These are phyloP conservation scores for Colletotrichum ledebouriae DNA, from an alignment of 2,329 filamentous ascomycete species.

Conservation along the genomic window DNA sequence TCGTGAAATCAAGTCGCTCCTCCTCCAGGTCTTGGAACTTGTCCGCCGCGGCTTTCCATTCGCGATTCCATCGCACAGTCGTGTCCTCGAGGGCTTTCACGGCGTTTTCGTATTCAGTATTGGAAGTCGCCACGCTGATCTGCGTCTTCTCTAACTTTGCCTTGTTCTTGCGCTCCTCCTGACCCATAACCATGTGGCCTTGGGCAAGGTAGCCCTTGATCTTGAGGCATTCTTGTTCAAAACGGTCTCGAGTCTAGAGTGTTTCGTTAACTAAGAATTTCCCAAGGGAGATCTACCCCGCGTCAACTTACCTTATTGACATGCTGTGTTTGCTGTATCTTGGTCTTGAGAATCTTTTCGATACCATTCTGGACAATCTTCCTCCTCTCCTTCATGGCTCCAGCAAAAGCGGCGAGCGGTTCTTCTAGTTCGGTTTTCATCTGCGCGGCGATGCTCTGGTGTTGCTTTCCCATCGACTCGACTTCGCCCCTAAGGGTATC, in stretches of 20 bases:
- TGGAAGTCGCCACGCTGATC: conserved; percentile 91
- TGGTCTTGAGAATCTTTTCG: conserved; percentile 93
- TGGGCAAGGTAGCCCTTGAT: conserved; percentile 99
- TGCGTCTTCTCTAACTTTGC: conserved; percentile 99
- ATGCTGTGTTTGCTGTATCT: conserved; percentile 88
- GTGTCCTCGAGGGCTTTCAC: conserved; percentile 96
- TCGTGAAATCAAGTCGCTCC: conserved; percentile 95
- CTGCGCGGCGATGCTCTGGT: conserved; percentile 88
- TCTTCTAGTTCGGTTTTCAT: conserved; percentile 98
- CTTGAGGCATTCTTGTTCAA: conserved; percentile 97
- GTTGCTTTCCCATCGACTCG: conserved; percentile 93
- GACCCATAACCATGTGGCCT: conserved; percentile 99
- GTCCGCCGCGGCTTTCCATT: conserved; percentile 98
- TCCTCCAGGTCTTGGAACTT: conserved; percentile 99
- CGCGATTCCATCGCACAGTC: conserved; percentile 94
- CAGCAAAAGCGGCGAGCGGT: conserved; percentile 89
- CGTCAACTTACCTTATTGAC: conserved; percentile 84
- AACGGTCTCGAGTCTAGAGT: conserved; percentile 84
- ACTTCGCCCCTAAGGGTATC: conserved; percentile 91
- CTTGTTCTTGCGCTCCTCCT: conserved; percentile 99
- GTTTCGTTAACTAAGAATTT: conserved; percentile 32
- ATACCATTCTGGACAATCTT: conserved; percentile 97
- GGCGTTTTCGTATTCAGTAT: conserved; percentile 92
- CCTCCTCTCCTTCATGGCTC: conserved; percentile 94
- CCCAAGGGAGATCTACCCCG: not conserved